These are phyloP conservation scores for Diospyros lotus DNA, from an alignment of 148 eudicot species.

Conservation along the genomic window DNA sequence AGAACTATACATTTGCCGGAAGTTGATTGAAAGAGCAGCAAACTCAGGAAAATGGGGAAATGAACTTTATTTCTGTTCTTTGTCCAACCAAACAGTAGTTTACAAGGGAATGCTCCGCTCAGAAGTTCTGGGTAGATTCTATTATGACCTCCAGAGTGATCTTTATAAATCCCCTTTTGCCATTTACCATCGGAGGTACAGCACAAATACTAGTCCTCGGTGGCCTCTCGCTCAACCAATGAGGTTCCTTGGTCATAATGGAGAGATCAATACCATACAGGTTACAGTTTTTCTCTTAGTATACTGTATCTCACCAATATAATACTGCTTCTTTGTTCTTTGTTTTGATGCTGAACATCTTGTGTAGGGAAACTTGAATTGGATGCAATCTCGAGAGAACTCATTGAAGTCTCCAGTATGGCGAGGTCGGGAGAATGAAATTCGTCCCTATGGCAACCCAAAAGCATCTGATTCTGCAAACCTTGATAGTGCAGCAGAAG, in stretches of 20 bases:
- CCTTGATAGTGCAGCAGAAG: slow-evolving; percentile 98
- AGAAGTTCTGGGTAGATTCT: slow-evolving; percentile 89
- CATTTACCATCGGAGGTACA: slow-evolving; percentile 94
- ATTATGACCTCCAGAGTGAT: slow-evolving; percentile 70
- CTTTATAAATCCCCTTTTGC: slow-evolving; percentile 85
- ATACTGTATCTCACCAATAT: slow-evolving; percentile 3
- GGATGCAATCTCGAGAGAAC: slow-evolving; percentile 98
- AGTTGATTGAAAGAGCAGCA: slow-evolving; percentile 76
- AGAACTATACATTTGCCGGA: slow-evolving; percentile 87
- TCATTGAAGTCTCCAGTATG: slow-evolving; percentile 90
- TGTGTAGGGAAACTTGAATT: slow-evolving; percentile 90
- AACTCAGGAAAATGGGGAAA: slow-evolving; percentile 72
- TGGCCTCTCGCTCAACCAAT: slow-evolving; percentile 99
- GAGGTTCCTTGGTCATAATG: slow-evolving; percentile 99
- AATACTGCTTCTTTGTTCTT: neutral
- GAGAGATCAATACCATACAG: slow-evolving; percentile 99
- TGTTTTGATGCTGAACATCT: slow-evolving; percentile 18
- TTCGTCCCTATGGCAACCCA: slow-evolving; percentile 91
- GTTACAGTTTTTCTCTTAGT: slow-evolving; percentile 35
- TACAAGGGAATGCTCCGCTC: slow-evolving; percentile 99
- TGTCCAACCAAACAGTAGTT: slow-evolving; percentile 91
- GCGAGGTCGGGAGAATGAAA: slow-evolving; percentile 95
- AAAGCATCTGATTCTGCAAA: slow-evolving; percentile 99
- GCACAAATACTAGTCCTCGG: slow-evolving; percentile 97
- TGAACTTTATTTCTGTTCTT: slow-evolving; percentile 92